Base-by-base conservation (phyloP, 495 filamentous ascomycete genomes). In the Opeltia flavorubescens region DNA sequence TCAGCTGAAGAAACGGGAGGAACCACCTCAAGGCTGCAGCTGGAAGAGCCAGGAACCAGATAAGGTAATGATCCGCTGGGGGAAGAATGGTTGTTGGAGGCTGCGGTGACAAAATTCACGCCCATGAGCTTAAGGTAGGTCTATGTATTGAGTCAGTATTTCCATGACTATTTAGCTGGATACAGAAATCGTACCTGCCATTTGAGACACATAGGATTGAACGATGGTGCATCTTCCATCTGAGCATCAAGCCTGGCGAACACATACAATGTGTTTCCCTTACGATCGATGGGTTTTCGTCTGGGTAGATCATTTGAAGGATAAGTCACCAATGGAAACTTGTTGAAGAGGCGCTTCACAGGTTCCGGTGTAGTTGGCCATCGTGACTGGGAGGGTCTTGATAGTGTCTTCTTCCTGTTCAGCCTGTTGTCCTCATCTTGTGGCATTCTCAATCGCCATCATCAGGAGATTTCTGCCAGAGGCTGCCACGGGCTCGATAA, bases 191-290 rank as follows among this genome's bases (percentile, higher is more conserved):
- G 34, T 57, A 88, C 89, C 82, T 95, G 91, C 88, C 87, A 95
- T 66, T 89, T 95, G 51, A 98, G 70, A 70, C 91, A 98, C 53
- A 76, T 76, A 3, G 91, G 91, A 64, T 96, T 95, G 67, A 84
- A 95, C 42, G 84, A 89, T 18, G 87, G 86, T 21, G 68, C 61
- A 11, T 80, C 82, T 27, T 56, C 54, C 23, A 61, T 57, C 18
- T 81, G 86, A 50, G 80, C 83, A 23, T 69, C 63, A 1, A 78
- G 71, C 11, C 77, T 77, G 42, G 74, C 74, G 62, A 95, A 96
- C 27, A 94, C 67, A 58, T 88, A 89, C 13, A 98, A 68, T 28
- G 75, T 74, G 50, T 82, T 68, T 47, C 67, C 57, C n/a, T 66
- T 51, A 27, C 64, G 62, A 21, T 62, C 46, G 20, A 55, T 53